These are phyloP conservation scores for Calendula officinalis DNA, from an alignment of 129 eudicot species.

Conservation along the genomic window DNA sequence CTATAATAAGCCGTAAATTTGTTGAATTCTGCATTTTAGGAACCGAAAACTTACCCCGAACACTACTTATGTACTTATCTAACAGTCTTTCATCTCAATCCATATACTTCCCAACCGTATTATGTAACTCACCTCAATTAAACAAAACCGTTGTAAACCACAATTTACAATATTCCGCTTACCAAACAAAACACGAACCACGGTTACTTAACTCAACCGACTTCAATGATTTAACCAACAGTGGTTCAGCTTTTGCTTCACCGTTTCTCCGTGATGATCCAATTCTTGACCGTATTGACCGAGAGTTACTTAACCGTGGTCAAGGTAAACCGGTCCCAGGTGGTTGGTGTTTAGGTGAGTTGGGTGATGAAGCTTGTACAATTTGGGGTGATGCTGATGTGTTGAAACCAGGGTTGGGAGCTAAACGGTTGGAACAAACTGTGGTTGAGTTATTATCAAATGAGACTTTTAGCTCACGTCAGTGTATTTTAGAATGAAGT, in stretches of 20 bases:
- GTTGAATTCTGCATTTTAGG: constrained; percentile 77
- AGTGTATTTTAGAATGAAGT: constrained; percentile 57
- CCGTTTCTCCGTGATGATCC: constrained; percentile 57
- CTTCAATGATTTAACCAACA: constrained; percentile 43
- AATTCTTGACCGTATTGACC: constrained; percentile 77
- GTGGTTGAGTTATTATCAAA: constrained; percentile 55
- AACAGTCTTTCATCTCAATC: constrained; percentile 71
- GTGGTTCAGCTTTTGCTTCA: constrained; percentile 90
- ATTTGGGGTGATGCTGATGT: constrained; percentile 95
- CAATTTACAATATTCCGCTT: constrained; percentile 51
- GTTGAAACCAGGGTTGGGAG: constrained; percentile 79
- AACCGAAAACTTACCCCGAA: constrained; percentile 83
- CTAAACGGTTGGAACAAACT: constrained; percentile 58
- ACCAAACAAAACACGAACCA: constrained; percentile 43
- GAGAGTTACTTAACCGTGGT: constrained; percentile 47
- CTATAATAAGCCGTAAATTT: constrained; percentile 75
- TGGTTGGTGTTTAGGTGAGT: constrained; percentile 94
- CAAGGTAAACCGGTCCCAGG: constrained; percentile 76
- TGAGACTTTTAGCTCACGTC: constrained; percentile 46
- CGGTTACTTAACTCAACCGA: constrained; percentile 45
- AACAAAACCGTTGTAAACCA: constrained; percentile 68
- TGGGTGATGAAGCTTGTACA: constrained; percentile 41
- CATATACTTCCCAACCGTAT: constrained; percentile 72
- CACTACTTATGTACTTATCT: constrained; percentile 82
- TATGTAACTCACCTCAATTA: constrained; percentile 70